These are phyloP conservation scores for Oryza coarctata DNA, from an alignment of 176 grass and related monocot species.

Conservation along the genomic window DNA sequence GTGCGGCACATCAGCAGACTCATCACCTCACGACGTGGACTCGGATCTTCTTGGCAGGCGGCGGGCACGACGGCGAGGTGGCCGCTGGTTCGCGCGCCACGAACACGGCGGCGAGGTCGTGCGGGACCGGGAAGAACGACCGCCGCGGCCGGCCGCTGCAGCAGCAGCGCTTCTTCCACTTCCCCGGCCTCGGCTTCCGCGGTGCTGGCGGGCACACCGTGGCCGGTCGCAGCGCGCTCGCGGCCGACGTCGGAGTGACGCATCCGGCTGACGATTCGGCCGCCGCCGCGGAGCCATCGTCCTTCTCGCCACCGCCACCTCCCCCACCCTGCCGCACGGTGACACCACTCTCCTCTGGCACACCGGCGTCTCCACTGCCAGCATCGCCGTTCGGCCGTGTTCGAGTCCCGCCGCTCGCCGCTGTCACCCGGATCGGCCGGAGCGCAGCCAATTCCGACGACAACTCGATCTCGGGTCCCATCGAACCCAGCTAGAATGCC, in stretches of 20 bases:
- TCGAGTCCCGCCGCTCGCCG: conserved; percentile 1
- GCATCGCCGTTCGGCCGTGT: no score
- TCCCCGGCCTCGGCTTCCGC: conserved; percentile 39
- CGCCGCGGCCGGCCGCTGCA: neutral
- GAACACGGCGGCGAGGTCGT: conserved; percentile 62
- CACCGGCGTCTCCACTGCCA: no score
- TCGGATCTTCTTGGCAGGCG: conserved; percentile 56
- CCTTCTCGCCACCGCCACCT: no score
- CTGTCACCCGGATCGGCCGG: conserved; percentile 37
- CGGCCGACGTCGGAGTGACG: conserved; percentile 54
- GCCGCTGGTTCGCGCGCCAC: conserved; percentile 21
- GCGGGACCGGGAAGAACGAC: conserved; percentile 53
- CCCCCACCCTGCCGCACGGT: neutral
- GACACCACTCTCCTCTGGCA: neutral
- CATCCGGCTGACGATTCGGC: conserved; percentile 20
- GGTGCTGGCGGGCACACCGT: conserved; percentile 66
- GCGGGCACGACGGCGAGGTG: neutral
- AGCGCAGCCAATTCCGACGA: conserved; percentile 51
- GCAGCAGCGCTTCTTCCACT: conserved; percentile 49
- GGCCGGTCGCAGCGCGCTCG: conserved; percentile 26
- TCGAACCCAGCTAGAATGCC: neutral
- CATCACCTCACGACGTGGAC: conserved; percentile 29
- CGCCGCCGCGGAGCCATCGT: no score
- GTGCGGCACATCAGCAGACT: neutral
- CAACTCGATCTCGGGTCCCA: conserved; percentile 56